These are phyloP conservation scores for Rhizophlyctis rosea DNA, from an alignment of 192 early-diverging fungal species.

Conservation along the genomic window DNA sequence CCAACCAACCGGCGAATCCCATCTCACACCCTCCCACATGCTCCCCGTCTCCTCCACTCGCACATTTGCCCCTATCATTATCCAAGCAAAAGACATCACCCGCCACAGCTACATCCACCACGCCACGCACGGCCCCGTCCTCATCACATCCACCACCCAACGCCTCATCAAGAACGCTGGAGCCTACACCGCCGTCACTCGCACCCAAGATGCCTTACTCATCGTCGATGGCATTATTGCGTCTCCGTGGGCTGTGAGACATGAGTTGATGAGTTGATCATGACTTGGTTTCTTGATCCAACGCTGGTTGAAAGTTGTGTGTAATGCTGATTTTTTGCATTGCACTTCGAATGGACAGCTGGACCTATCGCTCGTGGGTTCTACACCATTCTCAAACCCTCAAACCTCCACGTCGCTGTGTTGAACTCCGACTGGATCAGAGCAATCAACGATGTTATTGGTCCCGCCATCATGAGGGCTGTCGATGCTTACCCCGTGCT, in stretches of 20 bases:
- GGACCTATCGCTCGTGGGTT: neutral
- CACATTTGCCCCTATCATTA: too few relatives aligned
- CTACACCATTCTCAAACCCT: neutral
- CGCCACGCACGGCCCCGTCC: neutral
- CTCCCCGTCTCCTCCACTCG: too few relatives aligned
- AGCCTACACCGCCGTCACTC: neutral
- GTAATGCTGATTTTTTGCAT: neutral
- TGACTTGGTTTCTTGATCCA: neutral
- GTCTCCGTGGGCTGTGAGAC: neutral
- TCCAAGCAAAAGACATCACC: too few relatives aligned
- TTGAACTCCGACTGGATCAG: too few relatives aligned
- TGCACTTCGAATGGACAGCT: neutral
- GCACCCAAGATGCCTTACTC: neutral
- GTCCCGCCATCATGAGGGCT: too few relatives aligned
- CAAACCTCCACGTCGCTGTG: too few relatives aligned
- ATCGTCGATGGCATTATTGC: neutral
- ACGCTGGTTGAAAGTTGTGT: neutral
- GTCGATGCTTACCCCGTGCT: too few relatives aligned
- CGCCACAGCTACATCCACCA: too few relatives aligned
- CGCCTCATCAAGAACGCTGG: neutral
- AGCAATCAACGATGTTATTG: too few relatives aligned
- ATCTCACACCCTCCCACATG: too few relatives aligned
- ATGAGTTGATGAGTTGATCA: neutral
- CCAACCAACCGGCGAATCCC: too few relatives aligned
- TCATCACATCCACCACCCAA: too few relatives aligned